These are phyloP conservation scores for Rhynchospora pubera DNA, from an alignment of 176 grass and related monocot species.

Conservation along the genomic window DNA sequence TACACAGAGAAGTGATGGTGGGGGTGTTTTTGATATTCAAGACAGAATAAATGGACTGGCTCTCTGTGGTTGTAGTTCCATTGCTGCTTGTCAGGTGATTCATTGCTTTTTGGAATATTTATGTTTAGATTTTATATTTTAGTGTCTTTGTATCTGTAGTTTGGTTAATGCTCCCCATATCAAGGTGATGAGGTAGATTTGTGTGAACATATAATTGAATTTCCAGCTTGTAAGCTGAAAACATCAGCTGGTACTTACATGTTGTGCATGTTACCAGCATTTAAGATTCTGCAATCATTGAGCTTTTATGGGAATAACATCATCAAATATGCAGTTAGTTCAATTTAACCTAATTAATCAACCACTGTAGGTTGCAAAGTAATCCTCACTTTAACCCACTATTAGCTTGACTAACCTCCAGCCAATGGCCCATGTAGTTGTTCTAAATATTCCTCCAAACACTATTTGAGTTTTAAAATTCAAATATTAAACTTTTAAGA, in stretches of 20 bases:
- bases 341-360: not conserved
- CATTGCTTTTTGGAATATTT: not conserved
- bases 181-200: not conserved
- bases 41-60: constrained; percentile 84
- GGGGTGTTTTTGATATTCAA: constrained; percentile 81
- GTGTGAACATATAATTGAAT: not conserved
- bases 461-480: not conserved
- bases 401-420: not conserved
- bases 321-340: not conserved
- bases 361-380: not conserved
- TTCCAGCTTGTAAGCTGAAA: constrained; percentile 29
- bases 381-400: not conserved
- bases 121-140: not conserved
- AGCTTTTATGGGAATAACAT: not conserved
- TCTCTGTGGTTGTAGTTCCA: constrained; percentile 66
- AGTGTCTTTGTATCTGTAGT: not conserved
- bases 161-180: not conserved
- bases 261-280: constrained; percentile 18
- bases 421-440: not conserved
- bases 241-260: constrained; percentile 30
- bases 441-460: not conserved
- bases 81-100: constrained; percentile 74
- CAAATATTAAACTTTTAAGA: not conserved
- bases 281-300: not conserved
- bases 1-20: constrained; percentile 69